Evolutionary conservation across 768 basidiomycete species (phyloP).

Genomic region (Porpolomopsis calyptriformis): DNA sequence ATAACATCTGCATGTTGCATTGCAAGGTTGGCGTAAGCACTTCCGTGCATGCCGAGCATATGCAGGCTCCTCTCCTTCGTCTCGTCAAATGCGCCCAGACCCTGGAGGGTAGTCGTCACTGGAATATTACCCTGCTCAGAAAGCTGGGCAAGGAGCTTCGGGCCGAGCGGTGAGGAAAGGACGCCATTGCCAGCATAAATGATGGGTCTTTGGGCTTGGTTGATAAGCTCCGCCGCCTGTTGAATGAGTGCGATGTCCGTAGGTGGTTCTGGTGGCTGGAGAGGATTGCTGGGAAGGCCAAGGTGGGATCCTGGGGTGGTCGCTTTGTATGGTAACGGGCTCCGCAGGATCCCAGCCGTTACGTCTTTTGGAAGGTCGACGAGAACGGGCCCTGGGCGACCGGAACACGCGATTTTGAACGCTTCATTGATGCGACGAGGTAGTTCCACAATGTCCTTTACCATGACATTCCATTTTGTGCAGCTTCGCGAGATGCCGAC

Average conservation of each 20-base stretch:
- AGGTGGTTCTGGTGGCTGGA: conserved; percentile 45
- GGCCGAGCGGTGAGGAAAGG: conserved; percentile 71
- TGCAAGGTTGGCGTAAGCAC: conserved; percentile 92
- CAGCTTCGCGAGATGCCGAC: conserved; percentile 94
- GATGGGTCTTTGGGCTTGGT: conserved; percentile 80
- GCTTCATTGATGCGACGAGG: conserved; percentile 97
- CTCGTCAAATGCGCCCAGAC: conserved; percentile 94
- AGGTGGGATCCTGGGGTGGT: conserved; percentile 74
- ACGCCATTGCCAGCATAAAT: conserved; percentile 93
- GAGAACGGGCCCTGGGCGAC: conserved; percentile 93
- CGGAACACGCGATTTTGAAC: conserved; percentile 97
- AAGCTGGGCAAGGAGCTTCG: conserved; percentile 69
- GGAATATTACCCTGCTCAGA: conserved; percentile 86
- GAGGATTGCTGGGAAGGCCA: conserved; percentile 65
- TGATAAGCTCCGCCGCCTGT: conserved; percentile 85
- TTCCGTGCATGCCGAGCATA: conserved; percentile 99
- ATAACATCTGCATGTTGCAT: conserved; percentile 98
- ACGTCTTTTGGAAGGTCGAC: conserved; percentile 99
- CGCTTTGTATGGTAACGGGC: conserved; percentile 74
- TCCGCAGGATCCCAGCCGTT: conserved; percentile 82
- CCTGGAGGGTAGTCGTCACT: conserved; percentile 93
- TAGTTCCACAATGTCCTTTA: conserved; percentile 91
- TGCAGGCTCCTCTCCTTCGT: conserved; percentile 75
- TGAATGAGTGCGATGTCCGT: conserved; percentile 58
- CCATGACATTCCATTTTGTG: conserved; percentile 99